A percentile compares a stretch with the other conserved stretches of the same genome.
These are phyloP conservation scores for Syzygium malaccense DNA, from an alignment of 441 rosid genomes.

Conservation along the genomic window DNA sequence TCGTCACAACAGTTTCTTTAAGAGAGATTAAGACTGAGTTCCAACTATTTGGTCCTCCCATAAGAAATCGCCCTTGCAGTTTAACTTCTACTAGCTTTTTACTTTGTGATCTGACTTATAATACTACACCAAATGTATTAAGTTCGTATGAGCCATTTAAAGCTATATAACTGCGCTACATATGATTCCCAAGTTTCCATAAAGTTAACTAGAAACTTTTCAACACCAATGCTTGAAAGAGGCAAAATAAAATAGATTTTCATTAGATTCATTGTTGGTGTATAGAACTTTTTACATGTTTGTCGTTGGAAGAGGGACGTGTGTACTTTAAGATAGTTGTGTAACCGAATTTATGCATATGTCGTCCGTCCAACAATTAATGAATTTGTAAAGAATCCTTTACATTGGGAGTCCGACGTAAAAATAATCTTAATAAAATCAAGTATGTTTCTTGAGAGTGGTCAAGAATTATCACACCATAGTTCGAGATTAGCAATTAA, in stretches of 20 bases:
- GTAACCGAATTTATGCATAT: neutral
- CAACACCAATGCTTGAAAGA: neutral
- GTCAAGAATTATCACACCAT: neutral
- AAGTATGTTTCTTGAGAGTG: neutral
- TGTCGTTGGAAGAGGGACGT: neutral
- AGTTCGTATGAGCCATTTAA: neutral
- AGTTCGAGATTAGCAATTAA: neutral
- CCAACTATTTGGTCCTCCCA: neutral
- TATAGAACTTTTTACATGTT: neutral
- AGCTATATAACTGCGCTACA: neutral
- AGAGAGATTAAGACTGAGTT: neutral
- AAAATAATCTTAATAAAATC: neutral
- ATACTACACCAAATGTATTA: neutral
- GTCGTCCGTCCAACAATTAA: neutral
- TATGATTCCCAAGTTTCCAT: neutral
- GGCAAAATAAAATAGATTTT: neutral
- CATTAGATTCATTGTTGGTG: neutral
- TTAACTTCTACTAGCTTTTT: neutral
- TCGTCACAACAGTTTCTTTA: neutral
- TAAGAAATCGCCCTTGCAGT: neutral
- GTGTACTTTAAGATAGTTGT: neutral
- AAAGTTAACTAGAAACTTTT: neutral
- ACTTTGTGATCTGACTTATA: neutral
- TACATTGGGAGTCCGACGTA: neutral
- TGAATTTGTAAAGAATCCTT: neutral